phyloP scores from a whole-genome alignment of 1,284 basidiomycete species.

The Crucibulum cyathiforme region DNA sequence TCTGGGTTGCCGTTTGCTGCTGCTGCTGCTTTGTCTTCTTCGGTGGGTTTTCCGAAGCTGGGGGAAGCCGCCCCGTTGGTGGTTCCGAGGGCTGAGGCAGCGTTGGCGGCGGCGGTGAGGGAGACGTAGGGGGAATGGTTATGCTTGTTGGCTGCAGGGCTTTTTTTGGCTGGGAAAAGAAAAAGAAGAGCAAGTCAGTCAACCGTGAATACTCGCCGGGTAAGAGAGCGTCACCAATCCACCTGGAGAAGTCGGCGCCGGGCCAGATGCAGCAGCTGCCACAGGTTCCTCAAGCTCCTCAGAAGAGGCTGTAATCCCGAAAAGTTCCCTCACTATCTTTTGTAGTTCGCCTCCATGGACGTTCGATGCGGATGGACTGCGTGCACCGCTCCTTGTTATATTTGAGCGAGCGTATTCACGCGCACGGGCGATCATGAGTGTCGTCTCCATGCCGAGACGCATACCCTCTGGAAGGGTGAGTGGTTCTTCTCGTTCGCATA shows the following conservation, averaged over 20 bases:
- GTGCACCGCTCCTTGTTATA: constrained; percentile 43
- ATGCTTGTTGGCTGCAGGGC: not conserved
- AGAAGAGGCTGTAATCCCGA: constrained; percentile 32
- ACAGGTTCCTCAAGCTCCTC: constrained; percentile 3
- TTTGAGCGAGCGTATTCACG: constrained; percentile 58
- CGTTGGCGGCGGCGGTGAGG: not conserved
- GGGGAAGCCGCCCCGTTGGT: too few species aligned
- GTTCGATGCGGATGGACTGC: constrained; percentile 45
- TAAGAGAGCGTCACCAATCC: constrained; percentile 34
- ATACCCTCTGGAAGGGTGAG: constrained; percentile 62
- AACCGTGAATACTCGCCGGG: constrained; percentile 1
- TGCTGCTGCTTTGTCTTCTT: too few species aligned
- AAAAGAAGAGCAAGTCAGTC: constrained; percentile 6
- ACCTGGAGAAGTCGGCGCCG: constrained; percentile 28
- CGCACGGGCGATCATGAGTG: constrained; percentile 60
- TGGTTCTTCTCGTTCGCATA: constrained; percentile 61
- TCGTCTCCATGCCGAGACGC: constrained; percentile 63
- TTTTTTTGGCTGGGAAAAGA: not conserved
- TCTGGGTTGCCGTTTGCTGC: too few species aligned
- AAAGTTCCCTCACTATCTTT: constrained; percentile 45
- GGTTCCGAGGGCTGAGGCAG: not conserved
- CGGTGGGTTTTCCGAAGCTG: too few species aligned
- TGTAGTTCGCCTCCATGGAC: constrained; percentile 42
- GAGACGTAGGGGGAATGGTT: not conserved
- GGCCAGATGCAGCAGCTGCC: not conserved